A percentile compares a stretch with the other conserved stretches of the same genome.
phyloP scores from a whole-genome alignment of 768 basidiomycete genomes.

The Mycena capillaripes region DNA sequence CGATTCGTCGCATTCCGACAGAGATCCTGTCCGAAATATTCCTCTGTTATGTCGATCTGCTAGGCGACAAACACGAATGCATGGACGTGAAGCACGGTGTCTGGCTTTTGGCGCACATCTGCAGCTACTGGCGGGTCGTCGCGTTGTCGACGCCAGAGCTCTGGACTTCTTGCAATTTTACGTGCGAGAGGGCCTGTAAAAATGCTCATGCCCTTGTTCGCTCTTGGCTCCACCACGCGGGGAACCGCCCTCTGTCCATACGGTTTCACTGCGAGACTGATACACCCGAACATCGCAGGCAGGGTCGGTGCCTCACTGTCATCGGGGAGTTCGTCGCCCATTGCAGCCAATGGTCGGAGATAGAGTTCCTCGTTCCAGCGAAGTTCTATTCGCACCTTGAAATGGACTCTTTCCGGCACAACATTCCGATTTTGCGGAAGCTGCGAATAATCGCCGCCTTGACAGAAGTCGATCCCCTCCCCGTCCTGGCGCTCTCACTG shows the following conservation, averaged over 20 bases:
- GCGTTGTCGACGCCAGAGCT: background rate
- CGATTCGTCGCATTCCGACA: slow-evolving; percentile 12
- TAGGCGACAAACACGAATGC: background rate
- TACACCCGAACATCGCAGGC: background rate
- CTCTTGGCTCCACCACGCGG: background rate
- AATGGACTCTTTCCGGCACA: too few relatives aligned
- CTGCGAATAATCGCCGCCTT: background rate
- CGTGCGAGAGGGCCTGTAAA: background rate
- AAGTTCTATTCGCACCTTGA: background rate
- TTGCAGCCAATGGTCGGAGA: background rate
- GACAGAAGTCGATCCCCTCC: background rate
- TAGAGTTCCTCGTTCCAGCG: background rate
- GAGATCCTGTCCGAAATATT: slow-evolving; percentile 17
- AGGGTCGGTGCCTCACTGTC: background rate
- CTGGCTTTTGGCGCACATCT: slow-evolving; percentile 16
- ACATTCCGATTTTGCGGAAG: slow-evolving; percentile 2
- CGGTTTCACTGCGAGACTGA: background rate
- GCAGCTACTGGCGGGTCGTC: slow-evolving; percentile 25
- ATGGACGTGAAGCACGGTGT: background rate
- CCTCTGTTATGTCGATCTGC: background rate
- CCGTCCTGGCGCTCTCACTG: background rate
- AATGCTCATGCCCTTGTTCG: background rate
- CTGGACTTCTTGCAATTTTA: background rate
- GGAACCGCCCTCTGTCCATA: background rate
- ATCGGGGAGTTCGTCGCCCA: background rate